Evolutionary conservation across 306 rosid genomes (phyloP).

Genomic region (Vigna mungo): DNA sequence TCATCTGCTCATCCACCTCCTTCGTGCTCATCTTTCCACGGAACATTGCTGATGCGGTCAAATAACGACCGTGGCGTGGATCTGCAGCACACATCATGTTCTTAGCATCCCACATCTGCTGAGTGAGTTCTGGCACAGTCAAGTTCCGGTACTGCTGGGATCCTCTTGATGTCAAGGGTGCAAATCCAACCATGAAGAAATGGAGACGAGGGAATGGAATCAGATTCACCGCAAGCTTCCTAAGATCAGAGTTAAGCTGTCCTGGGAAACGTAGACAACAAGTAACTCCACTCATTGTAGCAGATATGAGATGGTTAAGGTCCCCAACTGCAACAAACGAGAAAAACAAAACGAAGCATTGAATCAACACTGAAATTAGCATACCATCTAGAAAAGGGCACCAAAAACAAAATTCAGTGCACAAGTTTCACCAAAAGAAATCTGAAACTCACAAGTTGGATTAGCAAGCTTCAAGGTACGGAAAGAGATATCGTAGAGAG

Average conservation of each 20-base stretch:
- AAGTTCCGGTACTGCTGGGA: constrained; percentile 85
- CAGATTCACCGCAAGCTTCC: constrained; percentile 83
- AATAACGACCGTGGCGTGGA: constrained; percentile 86
- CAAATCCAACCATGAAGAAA: constrained; percentile 94
- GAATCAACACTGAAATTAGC: not conserved
- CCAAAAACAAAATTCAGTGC: constrained; percentile 32
- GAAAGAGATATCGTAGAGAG: constrained; percentile 86
- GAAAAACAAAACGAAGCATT: not conserved
- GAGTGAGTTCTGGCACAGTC: constrained; percentile 60
- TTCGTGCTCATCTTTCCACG: constrained; percentile 95
- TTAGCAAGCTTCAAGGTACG: constrained; percentile 84
- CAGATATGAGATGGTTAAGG: constrained; percentile 87
- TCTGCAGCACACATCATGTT: constrained; percentile 90
- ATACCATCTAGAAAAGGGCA: not conserved
- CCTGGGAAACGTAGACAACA: constrained; percentile 91
- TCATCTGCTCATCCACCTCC: constrained; percentile 92
- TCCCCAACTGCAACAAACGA: constrained; percentile 68
- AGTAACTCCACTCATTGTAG: constrained; percentile 91
- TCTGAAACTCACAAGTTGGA: constrained; percentile 68
- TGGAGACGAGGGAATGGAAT: constrained; percentile 91
- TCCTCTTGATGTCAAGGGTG: constrained; percentile 89
- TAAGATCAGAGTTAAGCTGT: constrained; percentile 72
- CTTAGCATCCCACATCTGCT: constrained; percentile 69
- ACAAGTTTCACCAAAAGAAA: constrained; percentile 19
- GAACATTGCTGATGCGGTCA: constrained; percentile 89